Evolutionary conservation across 768 basidiomycete species (phyloP).

Genomic region (Leccinum sublutescens): DNA sequence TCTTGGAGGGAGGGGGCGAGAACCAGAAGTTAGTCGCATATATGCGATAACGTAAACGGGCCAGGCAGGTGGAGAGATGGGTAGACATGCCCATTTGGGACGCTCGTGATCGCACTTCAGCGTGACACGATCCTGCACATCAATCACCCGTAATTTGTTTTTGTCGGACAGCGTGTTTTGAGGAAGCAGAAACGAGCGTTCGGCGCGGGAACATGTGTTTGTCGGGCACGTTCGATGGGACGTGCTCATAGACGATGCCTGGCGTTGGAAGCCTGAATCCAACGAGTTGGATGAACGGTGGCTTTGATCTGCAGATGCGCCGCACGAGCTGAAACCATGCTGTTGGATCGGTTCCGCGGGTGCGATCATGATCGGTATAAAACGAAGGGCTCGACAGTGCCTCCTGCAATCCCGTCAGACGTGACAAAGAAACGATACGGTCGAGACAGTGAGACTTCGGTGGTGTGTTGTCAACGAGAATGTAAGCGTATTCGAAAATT

Average conservation of each 20-base stretch:
- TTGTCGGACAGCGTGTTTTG: neutral
- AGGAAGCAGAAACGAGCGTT: neutral
- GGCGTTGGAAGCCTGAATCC: conserved; percentile 3
- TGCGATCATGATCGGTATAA: conserved; percentile 26
- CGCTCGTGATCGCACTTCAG: neutral
- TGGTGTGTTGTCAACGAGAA: neutral
- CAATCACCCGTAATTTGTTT: neutral
- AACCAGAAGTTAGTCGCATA: conserved; percentile 3
- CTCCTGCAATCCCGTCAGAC: conserved; percentile 1
- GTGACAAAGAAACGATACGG: neutral
- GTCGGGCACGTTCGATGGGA: neutral
- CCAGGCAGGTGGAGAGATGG: neutral
- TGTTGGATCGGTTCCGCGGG: conserved; percentile 4
- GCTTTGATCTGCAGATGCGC: conserved; percentile 16
- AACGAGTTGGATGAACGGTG: conserved; percentile 3
- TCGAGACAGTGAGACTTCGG: neutral
- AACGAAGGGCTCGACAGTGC: conserved; percentile 5
- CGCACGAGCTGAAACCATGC: conserved; percentile 3
- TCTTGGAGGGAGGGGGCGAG: neutral
- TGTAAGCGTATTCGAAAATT: neutral
- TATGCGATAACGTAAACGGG: conserved; percentile 18
- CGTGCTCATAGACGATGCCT: conserved; percentile 1
- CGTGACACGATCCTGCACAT: neutral
- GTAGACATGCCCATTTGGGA: neutral
- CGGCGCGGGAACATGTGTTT: neutral